Evolutionary conservation across 306 rosid genomes (phyloP).

Genomic region (Albizia julibrissin): DNA sequence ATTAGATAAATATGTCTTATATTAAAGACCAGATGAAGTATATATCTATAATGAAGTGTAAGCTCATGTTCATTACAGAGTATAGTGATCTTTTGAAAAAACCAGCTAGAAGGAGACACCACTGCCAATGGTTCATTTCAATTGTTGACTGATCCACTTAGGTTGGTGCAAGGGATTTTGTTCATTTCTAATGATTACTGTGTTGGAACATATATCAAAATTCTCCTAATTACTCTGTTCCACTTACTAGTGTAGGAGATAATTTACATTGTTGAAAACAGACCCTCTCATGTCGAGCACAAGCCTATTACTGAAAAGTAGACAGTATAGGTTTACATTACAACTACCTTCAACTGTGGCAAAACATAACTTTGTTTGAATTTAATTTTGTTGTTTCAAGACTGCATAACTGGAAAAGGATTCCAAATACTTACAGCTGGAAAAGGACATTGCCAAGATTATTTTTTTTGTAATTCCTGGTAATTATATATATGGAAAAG

Average conservation of each 20-base stretch:
- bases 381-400: no score
- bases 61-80: constrained; percentile 29
- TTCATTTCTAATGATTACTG: not conserved
- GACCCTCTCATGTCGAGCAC: not conserved
- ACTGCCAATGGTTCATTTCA: constrained; percentile 66
- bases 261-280: not conserved
- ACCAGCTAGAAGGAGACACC: constrained; percentile 49
- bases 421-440: constrained; percentile 34
- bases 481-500: constrained; percentile 35
- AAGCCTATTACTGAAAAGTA: not conserved
- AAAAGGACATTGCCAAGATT: constrained; percentile 53
- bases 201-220: not conserved
- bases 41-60: not conserved
- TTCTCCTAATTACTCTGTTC: constrained; percentile 1
- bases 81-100: constrained; percentile 71
- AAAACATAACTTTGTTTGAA: no score
- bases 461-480: constrained; percentile 76
- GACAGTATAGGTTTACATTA: not conserved
- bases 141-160: constrained; percentile 56
- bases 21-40: no score
- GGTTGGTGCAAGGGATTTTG: constrained; percentile 40
- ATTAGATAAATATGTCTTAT: no score
- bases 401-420: no score
- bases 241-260: no score
- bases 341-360: no score